These are phyloP conservation scores for Aureobasidium musti DNA, from an alignment of 2,329 filamentous ascomycete genomes.

Conservation along the genomic window DNA sequence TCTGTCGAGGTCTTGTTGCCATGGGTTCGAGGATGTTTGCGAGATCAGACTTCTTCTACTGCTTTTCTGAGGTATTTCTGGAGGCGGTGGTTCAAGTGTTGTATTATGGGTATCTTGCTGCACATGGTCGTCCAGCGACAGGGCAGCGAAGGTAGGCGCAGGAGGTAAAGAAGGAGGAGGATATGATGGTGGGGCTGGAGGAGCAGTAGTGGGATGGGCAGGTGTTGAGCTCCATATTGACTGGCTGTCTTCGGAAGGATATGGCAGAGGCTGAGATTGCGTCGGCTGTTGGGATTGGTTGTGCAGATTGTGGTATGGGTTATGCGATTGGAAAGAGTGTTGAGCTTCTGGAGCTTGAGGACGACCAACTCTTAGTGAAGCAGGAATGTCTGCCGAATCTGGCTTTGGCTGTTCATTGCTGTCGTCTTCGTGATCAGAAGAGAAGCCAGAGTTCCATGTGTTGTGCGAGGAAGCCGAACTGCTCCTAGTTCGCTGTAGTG, in stretches of 20 bases:
- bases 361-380: slow-evolving; percentile 32
- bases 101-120: neutral
- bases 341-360: slow-evolving; percentile 17
- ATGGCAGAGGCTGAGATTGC: slow-evolving; percentile 41
- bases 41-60: slow-evolving; percentile 22
- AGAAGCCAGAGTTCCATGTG: slow-evolving; percentile 41
- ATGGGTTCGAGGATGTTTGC: slow-evolving; percentile 28
- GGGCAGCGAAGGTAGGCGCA: slow-evolving; percentile 43
- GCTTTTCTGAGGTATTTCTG: slow-evolving; percentile 25
- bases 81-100: slow-evolving; percentile 3
- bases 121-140: slow-evolving; percentile 40
- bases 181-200: slow-evolving; percentile 37
- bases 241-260: slow-evolving; percentile 43
- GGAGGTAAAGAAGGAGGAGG: slow-evolving; percentile 48
- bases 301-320: slow-evolving; percentile 45
- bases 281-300: slow-evolving; percentile 44
- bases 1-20: slow-evolving; percentile 32
- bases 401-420: slow-evolving; percentile 33
- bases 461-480: slow-evolving; percentile 39
- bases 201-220: slow-evolving; percentile 31
- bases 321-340: slow-evolving; percentile 45
- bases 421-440: slow-evolving; percentile 37
- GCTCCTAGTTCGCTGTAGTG: slow-evolving; percentile 24
- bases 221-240: slow-evolving; percentile 44
- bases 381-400: slow-evolving; percentile 30